Evolutionary conservation across 2,329 filamentous ascomycete species (phyloP).

Genomic region (Ceratocystis papillata): DNA sequence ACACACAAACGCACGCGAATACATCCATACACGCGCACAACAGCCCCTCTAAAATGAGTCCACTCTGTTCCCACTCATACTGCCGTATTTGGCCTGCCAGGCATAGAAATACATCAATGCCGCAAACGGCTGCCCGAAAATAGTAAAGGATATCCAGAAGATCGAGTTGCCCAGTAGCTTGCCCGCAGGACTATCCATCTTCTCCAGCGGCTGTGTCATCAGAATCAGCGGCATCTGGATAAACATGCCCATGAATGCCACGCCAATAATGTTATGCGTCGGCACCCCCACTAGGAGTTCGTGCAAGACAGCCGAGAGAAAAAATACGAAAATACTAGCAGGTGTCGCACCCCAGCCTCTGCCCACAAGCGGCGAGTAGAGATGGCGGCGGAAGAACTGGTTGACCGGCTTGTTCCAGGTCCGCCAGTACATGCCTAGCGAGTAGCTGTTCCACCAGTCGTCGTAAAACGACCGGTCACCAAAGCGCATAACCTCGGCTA

Average conservation of each 20-base stretch:
- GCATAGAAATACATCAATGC: conserved; percentile 94
- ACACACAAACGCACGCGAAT: neutral
- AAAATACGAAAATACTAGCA: conserved; percentile 74
- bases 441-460: conserved; percentile 95
- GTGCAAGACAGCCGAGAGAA: conserved; percentile 79
- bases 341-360: conserved; percentile 62
- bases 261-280: conserved; percentile 86
- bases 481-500: conserved; percentile 82
- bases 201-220: conserved; percentile 68
- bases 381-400: conserved; percentile 88
- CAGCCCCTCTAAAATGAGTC: conserved; percentile 16
- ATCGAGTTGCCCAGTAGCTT: conserved; percentile 81
- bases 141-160: conserved; percentile 93
- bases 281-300: conserved; percentile 88
- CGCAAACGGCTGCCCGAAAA: conserved; percentile 87
- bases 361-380: conserved; percentile 79
- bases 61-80: conserved; percentile 46
- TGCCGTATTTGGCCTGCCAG: conserved; percentile 96
- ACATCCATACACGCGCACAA: neutral
- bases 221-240: conserved; percentile 80
- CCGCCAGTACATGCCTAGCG: conserved; percentile 81
- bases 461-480: conserved; percentile 91
- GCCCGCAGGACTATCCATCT: conserved; percentile 62
- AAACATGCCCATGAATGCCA: conserved; percentile 91
- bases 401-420: conserved; percentile 98